Evolutionary conservation across 768 basidiomycete species (phyloP), one percentile per base, ranked within the genome.

Genomic region (Macrolepiota fuliginosa): DNA sequence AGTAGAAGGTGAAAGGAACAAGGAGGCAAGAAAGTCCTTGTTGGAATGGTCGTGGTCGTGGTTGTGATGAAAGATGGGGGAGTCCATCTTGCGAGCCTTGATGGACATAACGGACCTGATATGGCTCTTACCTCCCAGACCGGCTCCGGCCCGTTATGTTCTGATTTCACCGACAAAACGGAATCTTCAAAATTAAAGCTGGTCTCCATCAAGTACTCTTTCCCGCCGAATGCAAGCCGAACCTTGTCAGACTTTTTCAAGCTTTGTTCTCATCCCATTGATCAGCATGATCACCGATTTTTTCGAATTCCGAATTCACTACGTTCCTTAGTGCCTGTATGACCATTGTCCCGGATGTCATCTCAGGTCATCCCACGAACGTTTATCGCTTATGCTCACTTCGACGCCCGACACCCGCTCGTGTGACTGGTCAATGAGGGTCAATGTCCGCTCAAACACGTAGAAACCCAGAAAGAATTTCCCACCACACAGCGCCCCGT

Each of bases 21-120:
- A 61, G 19, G 65, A 65, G 24, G 67, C 62, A 2, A 71, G 61
- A 52, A 72, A 65, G 58, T 68, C 68, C 55, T 66, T 71, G 47
- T 66, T 71, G 47, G 70, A 64, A 22, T 15, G 12, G 50, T 39
- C 22, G 53, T 47, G 53, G 24, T 61, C 32, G 46, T 61, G 60
- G 53, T 61, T 22, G 53, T 54, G 45, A 12, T 54, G 36, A 32
- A 19, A 55, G 60, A 54, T 35, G 52, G 27, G 45, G 24, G 54
- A 25, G 35, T 55, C 60, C 60, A 61, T 59, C n/a, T 1, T 50
- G 24, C 22, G 27, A 22, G 5, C n/a, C 24, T 36, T 54, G 52
- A 61, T 61, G 29, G 19, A 12, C 15, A 17, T 3, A 36, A 9
- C 27, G 19, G 7, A 5, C 52, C 53, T 61, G 45, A 61, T 61